phyloP scores from a whole-genome alignment of 139 green algal species.

The Chlorella sp. region DNA sequence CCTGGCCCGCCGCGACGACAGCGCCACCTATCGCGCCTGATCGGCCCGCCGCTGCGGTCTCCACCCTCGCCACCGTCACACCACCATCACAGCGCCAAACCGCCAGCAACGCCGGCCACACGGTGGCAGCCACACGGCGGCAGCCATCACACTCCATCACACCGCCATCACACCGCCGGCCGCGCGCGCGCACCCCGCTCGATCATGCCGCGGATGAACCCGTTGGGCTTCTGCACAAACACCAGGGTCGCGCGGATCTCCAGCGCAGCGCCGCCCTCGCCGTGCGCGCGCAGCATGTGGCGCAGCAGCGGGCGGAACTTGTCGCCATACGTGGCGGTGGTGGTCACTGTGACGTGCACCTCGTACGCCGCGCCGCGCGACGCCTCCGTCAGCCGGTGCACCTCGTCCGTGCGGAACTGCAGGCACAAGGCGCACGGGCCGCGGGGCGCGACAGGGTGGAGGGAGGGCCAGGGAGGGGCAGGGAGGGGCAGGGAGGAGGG shows the following conservation, averaged over 20 bases:
- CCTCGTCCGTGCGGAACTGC: slow-evolving; percentile 48
- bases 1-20: no score
- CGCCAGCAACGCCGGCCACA: no score
- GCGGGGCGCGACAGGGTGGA: no score
- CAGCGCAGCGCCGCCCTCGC: background rate
- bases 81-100: no score
- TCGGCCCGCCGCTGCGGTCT: no score
- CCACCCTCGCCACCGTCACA: no score
- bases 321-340: slow-evolving; percentile 55
- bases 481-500: no score
- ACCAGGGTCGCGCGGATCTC: slow-evolving; percentile 27
- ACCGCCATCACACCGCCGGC: background rate
- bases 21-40: no score
- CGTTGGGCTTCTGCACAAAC: slow-evolving; percentile 44
- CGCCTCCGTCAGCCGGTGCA: slow-evolving; percentile 26
- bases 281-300: slow-evolving; percentile 11
- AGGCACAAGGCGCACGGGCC: background rate
- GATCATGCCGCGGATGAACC: slow-evolving; percentile 43
- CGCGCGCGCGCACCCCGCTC: slow-evolving; percentile 19
- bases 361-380: slow-evolving; percentile 21
- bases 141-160: no score
- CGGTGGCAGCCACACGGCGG: no score
- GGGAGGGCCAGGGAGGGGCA: no score
- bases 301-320: slow-evolving; percentile 38
- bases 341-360: slow-evolving; percentile 42